Conservation (phyloP, 1,284 basidiomycete genomes). For the Fomes fomentarius region DNA sequence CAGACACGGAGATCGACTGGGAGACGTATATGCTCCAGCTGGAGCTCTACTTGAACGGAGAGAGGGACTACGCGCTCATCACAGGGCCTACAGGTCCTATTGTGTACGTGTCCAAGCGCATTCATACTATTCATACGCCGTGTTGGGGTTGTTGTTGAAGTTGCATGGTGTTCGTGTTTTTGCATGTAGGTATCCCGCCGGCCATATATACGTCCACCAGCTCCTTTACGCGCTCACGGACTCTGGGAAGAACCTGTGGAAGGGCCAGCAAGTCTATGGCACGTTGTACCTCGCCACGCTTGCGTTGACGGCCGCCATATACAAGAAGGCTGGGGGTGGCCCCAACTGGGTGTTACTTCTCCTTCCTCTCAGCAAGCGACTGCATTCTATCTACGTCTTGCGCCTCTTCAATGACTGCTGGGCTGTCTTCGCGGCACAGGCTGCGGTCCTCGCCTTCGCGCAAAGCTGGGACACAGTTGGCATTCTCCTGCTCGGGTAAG, state of each 20-base stretch:
- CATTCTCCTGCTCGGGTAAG: constrained; percentile 76
- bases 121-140: too few species aligned
- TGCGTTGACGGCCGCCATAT: constrained; percentile 68
- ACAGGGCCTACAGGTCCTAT: constrained; percentile 92
- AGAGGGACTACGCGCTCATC: constrained; percentile 86
- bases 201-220: constrained; percentile 87
- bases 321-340: constrained; percentile 60
- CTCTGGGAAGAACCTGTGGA: constrained; percentile 60
- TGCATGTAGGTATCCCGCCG: constrained; percentile 84
- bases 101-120: constrained; percentile 64
- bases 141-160: too few species aligned
- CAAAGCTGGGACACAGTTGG: constrained; percentile 63
- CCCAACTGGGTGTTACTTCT: constrained; percentile 84
- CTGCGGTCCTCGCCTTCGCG: constrained; percentile 64
- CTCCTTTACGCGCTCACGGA: constrained; percentile 71
- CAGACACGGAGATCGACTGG: constrained; percentile 99
- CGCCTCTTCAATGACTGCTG: constrained; percentile 97
- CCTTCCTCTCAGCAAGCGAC: constrained; percentile 86
- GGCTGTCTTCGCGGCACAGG: constrained; percentile 68
- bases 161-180: too few species aligned
- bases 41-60: constrained; percentile 78
- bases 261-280: constrained; percentile 83
- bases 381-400: constrained; percentile 93
- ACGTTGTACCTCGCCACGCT: constrained; percentile 73
- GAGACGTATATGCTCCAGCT: constrained; percentile 92